Conservation (phyloP, 306 rosid genomes). For the Macrotyloma uniflorum region DNA sequence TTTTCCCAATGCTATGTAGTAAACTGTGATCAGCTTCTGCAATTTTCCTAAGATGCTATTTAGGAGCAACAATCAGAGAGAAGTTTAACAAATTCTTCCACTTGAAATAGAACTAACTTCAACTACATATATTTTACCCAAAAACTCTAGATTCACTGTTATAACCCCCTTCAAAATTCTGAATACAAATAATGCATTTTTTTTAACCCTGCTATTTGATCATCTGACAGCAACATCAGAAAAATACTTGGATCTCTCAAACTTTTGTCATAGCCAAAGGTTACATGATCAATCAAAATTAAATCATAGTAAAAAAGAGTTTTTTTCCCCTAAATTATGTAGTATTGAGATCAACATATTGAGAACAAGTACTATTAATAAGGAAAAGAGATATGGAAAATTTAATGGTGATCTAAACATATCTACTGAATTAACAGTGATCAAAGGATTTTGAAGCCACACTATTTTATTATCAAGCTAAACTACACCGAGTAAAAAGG, state of each 20-base stretch:
- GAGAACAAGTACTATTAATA: neutral
- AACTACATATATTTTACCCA: no score
- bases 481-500: neutral
- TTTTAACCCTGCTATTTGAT: neutral
- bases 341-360: neutral
- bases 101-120: no score
- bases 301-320: neutral
- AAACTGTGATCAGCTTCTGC: neutral
- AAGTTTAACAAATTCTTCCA: no score
- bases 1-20: no score
- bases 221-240: neutral
- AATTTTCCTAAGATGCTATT: neutral
- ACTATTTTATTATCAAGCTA: constrained; percentile 31
- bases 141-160: no score
- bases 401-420: neutral
- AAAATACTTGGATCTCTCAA: neutral
- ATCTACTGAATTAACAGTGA: neutral
- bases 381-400: neutral
- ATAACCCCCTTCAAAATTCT: no score
- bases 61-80: no score
- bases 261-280: neutral
- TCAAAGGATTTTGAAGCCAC: constrained; percentile 18
- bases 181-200: no score
- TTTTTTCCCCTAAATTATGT: no score
- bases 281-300: neutral